Percentiles rank a stretch among this genome's conserved stretches.
These are phyloP conservation scores for Setaria italica DNA, from an alignment of 202 grass and related monocot species.

Conservation along the genomic window DNA sequence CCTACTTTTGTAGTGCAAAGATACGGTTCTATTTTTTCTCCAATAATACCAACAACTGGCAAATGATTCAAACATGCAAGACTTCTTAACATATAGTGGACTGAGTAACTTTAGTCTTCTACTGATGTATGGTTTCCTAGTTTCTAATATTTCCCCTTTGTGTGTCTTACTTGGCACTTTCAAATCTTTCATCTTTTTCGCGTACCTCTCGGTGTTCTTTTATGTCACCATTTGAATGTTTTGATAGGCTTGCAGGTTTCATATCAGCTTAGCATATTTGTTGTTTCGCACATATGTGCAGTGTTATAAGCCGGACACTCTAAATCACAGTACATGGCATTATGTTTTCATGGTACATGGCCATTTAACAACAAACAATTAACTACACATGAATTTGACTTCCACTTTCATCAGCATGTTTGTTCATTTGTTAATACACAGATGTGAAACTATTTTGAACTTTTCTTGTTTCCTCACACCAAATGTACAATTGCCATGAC, in stretches of 20 bases:
- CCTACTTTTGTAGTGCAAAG: conserved; percentile 25
- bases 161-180: not conserved
- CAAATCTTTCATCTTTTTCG: conserved; percentile 4
- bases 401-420: not conserved
- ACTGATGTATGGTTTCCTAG: conserved; percentile 10
- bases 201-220: not conserved
- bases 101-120: too few relatives aligned
- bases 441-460: too few relatives aligned
- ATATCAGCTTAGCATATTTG: conserved; percentile 1
- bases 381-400: conserved; percentile 5
- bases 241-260: conserved; percentile 26
- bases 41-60: not conserved
- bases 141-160: conserved; percentile 7
- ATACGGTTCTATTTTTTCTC: conserved; percentile 10
- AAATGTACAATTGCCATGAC: not conserved
- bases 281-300: conserved; percentile 10
- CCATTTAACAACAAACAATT: not conserved
- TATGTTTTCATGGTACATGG: conserved; percentile 15
- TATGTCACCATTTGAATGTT: conserved; percentile 17
- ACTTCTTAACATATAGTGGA: not conserved
- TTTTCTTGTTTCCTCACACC: not conserved
- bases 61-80: conserved; percentile 15
- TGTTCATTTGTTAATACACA: too few relatives aligned
- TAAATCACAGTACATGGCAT: conserved; percentile 15
- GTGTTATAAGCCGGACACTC: not conserved